These are phyloP conservation scores for Eucalyptus polybractea DNA, from an alignment of 345 rosid species.

Conservation along the genomic window DNA sequence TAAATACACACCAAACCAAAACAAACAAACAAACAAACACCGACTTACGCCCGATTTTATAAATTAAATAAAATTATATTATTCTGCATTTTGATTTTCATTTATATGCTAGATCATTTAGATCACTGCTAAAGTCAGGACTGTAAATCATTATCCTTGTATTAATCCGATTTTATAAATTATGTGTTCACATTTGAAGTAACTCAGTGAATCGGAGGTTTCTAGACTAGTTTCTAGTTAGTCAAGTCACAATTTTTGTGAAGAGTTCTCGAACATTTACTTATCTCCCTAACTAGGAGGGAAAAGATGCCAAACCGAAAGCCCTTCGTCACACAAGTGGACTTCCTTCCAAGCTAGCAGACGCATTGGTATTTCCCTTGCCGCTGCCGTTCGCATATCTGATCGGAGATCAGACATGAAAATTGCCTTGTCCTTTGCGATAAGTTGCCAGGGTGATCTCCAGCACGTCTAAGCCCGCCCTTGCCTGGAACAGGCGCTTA, in stretches of 20 bases:
- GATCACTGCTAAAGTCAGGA: background rate
- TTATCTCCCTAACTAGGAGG: background rate
- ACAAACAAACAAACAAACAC: too few relatives aligned
- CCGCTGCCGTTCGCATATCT: background rate
- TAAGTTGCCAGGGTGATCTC: background rate
- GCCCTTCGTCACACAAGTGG: background rate
- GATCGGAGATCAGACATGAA: background rate
- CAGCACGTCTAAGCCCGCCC: background rate
- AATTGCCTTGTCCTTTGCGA: background rate
- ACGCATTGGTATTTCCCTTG: background rate
- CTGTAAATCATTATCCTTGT: too few relatives aligned
- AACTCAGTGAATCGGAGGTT: background rate
- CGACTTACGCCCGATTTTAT: too few relatives aligned
- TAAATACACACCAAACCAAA: too few relatives aligned
- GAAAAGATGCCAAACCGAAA: background rate
- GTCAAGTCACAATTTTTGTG: background rate
- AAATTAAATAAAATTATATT: too few relatives aligned
- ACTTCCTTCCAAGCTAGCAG: background rate
- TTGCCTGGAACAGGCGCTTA: background rate
- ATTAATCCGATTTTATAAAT: background rate
- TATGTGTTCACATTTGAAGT: background rate
- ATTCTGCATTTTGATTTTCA: too few relatives aligned
- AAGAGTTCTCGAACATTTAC: background rate
- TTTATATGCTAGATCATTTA: background rate
- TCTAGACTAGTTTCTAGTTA: background rate